phyloP scores from a whole-genome alignment of 768 basidiomycete species.

The Grammothele lineata region DNA sequence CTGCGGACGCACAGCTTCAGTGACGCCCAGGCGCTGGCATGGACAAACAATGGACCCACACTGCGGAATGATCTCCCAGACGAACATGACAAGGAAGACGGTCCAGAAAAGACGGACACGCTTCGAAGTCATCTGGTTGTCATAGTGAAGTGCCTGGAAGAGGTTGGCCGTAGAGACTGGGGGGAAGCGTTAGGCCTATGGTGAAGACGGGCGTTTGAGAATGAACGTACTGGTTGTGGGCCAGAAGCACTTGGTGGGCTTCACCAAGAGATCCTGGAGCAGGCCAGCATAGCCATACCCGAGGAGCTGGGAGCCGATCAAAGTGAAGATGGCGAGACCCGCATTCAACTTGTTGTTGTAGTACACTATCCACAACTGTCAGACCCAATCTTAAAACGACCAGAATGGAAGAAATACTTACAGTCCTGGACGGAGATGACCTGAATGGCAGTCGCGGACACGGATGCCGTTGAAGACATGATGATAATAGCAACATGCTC shows the following conservation, averaged over 20 bases:
- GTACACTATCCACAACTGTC: slow-evolving; percentile 20
- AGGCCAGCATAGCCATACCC: slow-evolving; percentile 33
- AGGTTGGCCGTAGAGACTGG: slow-evolving; percentile 25
- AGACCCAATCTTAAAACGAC: background rate
- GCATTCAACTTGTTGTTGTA: slow-evolving; percentile 36
- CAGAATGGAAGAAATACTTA: slow-evolving; percentile 11
- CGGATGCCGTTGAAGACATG: slow-evolving; percentile 32
- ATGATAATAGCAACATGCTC: slow-evolving; percentile 34
- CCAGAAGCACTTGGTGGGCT: slow-evolving; percentile 39
- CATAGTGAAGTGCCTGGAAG: slow-evolving; percentile 34
- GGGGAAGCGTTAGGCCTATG: background rate
- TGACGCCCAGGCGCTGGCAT: background rate
- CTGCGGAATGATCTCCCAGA: slow-evolving; percentile 37
- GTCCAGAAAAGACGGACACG: slow-evolving; percentile 38
- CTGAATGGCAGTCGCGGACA: slow-evolving; percentile 29
- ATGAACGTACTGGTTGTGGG: slow-evolving; percentile 22
- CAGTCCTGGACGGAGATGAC: slow-evolving; percentile 30
- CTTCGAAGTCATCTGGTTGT: slow-evolving; percentile 33
- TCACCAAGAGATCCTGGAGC: slow-evolving; percentile 45
- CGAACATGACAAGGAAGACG: slow-evolving; percentile 30
- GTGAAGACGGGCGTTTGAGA: too few species aligned
- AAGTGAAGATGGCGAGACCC: slow-evolving; percentile 33
- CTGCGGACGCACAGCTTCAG: slow-evolving; percentile 30
- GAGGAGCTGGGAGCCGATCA: slow-evolving; percentile 30
- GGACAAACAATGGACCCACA: slow-evolving; percentile 25